A percentile compares a stretch with the other conserved stretches of the same genome.
phyloP scores from a whole-genome alignment of 495 filamentous ascomycete species.

The Endocarpon pusillum region DNA sequence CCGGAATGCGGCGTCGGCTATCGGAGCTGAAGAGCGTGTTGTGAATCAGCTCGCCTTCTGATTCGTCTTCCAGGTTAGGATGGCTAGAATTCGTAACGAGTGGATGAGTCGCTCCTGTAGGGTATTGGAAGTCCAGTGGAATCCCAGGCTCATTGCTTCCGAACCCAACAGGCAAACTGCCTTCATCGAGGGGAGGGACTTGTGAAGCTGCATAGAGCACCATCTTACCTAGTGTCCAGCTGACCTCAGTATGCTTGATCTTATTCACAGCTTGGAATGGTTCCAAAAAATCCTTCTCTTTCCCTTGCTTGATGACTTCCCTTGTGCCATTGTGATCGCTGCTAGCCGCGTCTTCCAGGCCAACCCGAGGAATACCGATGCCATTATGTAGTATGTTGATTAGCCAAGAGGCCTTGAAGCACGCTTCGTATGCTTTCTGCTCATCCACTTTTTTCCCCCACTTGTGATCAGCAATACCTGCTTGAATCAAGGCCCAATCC shows the following conservation, averaged over 20 bases:
- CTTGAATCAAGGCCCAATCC: slow-evolving; percentile 59
- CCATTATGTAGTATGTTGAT: slow-evolving; percentile 92
- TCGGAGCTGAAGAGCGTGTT: slow-evolving; percentile 46
- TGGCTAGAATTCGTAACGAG: slow-evolving; percentile 14
- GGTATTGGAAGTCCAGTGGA: slow-evolving; percentile 69
- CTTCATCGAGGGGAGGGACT: slow-evolving; percentile 42
- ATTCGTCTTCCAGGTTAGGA: slow-evolving; percentile 27
- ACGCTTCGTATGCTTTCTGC: slow-evolving; percentile 64
- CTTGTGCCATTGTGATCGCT: slow-evolving; percentile 55
- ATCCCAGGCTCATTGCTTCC: slow-evolving; percentile 57
- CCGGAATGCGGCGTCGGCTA: slow-evolving; percentile 49
- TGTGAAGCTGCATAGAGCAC: slow-evolving; percentile 91
- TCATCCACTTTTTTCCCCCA: slow-evolving; percentile 66
- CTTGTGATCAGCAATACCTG: slow-evolving; percentile 40
- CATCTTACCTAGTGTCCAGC: slow-evolving; percentile 96
- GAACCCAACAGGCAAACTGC: slow-evolving; percentile 69
- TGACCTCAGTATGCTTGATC: slow-evolving; percentile 84
- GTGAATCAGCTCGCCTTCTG: slow-evolving; percentile 51
- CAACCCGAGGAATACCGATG: slow-evolving; percentile 83
- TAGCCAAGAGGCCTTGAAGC: slow-evolving; percentile 96
- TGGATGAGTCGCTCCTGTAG: slow-evolving; percentile 32
- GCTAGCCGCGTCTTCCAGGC: slow-evolving; percentile 43
- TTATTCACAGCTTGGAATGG: slow-evolving; percentile 90
- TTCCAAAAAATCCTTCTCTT: slow-evolving; percentile 66
- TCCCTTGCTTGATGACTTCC: slow-evolving; percentile 46